These are phyloP conservation scores for Trichosporon sp. DNA, from an alignment of 1,284 basidiomycete species.

Conservation along the genomic window DNA sequence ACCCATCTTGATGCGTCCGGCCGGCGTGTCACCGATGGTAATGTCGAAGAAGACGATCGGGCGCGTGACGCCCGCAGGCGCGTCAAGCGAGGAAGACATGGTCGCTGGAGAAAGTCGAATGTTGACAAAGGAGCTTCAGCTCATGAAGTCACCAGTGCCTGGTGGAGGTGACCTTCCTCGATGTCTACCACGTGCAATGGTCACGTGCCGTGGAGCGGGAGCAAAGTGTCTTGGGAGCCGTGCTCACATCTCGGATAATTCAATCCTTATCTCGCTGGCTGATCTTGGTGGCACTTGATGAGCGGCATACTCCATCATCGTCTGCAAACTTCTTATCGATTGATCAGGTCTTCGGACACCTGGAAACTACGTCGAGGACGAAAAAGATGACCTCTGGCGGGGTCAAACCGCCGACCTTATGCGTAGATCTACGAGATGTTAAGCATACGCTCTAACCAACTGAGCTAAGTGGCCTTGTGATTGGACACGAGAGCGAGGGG, in stretches of 20 bases:
- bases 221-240: not conserved
- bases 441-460: constrained; percentile 10
- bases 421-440: too few relatives aligned
- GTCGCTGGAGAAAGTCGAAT: not conserved
- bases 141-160: constrained; percentile 5
- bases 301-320: not conserved
- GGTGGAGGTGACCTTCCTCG: constrained; percentile 7
- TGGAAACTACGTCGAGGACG: not conserved
- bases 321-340: too few relatives aligned
- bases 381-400: not conserved
- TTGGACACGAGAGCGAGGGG: not conserved
- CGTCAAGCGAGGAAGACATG: constrained; percentile 46
- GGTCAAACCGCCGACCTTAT: too few relatives aligned
- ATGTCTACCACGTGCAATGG: not conserved
- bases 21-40: constrained; percentile 90
- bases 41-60: constrained; percentile 97
- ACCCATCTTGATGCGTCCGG: constrained; percentile 90
- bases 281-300: not conserved
- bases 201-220: not conserved
- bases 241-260: not conserved
- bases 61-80: constrained; percentile 58
- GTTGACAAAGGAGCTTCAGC: not conserved
- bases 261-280: not conserved
- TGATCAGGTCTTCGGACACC: not conserved
- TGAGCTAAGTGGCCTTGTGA: constrained; percentile 12